A percentile compares a stretch with the other conserved stretches of the same genome.
Conservation (phyloP, 2,329 filamentous ascomycete genomes). For the Fusarium sororula region DNA sequence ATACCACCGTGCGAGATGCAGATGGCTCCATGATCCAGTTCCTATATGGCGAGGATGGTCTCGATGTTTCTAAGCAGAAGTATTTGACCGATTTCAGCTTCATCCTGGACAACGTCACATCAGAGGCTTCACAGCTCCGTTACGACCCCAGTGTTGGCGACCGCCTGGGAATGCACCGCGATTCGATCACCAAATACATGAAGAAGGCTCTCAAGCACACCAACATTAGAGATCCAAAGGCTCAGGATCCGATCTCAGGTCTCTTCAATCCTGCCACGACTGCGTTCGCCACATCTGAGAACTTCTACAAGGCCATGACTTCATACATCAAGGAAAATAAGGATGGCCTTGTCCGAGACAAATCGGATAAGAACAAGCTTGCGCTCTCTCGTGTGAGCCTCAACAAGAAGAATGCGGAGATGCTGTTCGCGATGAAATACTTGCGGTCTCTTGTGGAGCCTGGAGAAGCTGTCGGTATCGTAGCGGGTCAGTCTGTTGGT, state of each 20-base stretch:
- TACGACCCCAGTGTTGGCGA: conserved; percentile 63
- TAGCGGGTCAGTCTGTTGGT: conserved; percentile 95
- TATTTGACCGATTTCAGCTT: conserved; percentile 93
- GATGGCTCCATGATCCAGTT: conserved; percentile 96
- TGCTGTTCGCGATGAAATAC: conserved; percentile 90
- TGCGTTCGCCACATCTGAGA: conserved; percentile 89
- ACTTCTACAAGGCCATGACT: conserved; percentile 76
- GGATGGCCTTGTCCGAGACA: conserved; percentile 63
- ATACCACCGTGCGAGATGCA: conserved; percentile 91
- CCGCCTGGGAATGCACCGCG: conserved; percentile 60
- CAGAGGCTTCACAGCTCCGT: conserved; percentile 79
- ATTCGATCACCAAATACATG: conserved; percentile 77
- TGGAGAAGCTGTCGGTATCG: conserved; percentile 95
- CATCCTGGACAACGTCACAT: conserved; percentile 84
- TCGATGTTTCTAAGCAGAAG: conserved; percentile 93
- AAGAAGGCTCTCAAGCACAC: conserved; percentile 83
- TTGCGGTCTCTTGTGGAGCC: conserved; percentile 91
- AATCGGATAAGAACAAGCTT: conserved; percentile 49
- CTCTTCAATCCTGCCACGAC: conserved; percentile 79
- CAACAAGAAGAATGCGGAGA: conserved; percentile 79
- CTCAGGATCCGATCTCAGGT: conserved; percentile 79
- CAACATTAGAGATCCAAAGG: conserved; percentile 63
- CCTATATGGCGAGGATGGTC: conserved; percentile 93
- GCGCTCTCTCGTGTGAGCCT: conserved; percentile 51
- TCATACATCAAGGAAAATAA: conserved; percentile 83